A percentile compares a stretch with the other conserved stretches of the same genome.
phyloP scores from a whole-genome alignment of 2,329 filamentous ascomycete genomes.

The Arthrobotrys pseudoclavata region DNA sequence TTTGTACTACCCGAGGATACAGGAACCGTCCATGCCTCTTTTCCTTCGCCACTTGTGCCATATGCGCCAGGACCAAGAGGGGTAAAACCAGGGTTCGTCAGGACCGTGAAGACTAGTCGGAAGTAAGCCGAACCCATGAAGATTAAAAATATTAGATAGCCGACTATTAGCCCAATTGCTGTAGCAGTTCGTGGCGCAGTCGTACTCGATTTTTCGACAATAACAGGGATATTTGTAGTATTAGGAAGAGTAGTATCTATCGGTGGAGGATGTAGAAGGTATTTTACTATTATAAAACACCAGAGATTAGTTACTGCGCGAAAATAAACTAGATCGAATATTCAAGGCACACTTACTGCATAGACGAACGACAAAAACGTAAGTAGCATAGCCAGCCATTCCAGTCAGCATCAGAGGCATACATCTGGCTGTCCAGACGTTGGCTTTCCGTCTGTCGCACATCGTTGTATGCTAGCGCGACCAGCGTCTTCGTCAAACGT shows the following conservation, averaged over 20 bases:
- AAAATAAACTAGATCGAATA: slow-evolving; percentile 9
- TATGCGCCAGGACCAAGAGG: slow-evolving; percentile 70
- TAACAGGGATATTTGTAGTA: slow-evolving; percentile 30
- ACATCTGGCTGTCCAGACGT: slow-evolving; percentile 72
- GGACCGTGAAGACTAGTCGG: slow-evolving; percentile 77
- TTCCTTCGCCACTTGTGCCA: slow-evolving; percentile 52
- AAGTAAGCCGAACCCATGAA: slow-evolving; percentile 77
- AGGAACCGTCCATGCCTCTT: slow-evolving; percentile 50
- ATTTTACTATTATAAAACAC: slow-evolving; percentile 42
- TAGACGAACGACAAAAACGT: slow-evolving; percentile 76
- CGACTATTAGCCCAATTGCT: slow-evolving; percentile 77
- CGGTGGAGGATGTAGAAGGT: slow-evolving; percentile 48
- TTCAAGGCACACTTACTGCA: slow-evolving; percentile 72
- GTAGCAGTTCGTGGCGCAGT: slow-evolving; percentile 66
- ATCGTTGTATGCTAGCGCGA: slow-evolving; percentile 18
- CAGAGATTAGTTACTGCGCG: slow-evolving; percentile 24
- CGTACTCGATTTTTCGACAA: slow-evolving; percentile 16
- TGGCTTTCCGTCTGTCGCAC: slow-evolving; percentile 56
- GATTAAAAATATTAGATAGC: slow-evolving; percentile 80
- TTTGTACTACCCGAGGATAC: slow-evolving; percentile 5
- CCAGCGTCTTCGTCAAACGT: slow-evolving; percentile 22
- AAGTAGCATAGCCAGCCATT: slow-evolving; percentile 78
- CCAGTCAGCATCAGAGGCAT: slow-evolving; percentile 79
- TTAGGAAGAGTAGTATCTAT: slow-evolving; percentile 4
- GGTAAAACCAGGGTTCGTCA: slow-evolving; percentile 79